These are phyloP conservation scores for Aspergillus texensis DNA, from an alignment of 2,329 filamentous ascomycete genomes.

Conservation along the genomic window DNA sequence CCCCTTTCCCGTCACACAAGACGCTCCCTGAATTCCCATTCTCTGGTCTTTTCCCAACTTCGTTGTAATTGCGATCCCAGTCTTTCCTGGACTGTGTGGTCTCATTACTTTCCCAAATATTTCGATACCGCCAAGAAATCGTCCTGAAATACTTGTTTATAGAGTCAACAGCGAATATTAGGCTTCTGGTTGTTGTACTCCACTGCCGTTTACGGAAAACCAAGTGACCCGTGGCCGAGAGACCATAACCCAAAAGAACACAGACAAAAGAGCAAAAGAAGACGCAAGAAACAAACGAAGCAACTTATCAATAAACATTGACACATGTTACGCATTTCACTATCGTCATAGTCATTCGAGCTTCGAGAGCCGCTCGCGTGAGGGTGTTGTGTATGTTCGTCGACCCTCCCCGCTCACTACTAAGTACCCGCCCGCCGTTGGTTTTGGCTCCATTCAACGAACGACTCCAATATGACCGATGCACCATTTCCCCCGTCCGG, in stretches of 20 bases:
- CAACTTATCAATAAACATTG: background rate
- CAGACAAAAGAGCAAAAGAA: background rate
- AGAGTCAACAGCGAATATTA: background rate
- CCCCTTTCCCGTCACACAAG: slow-evolving; percentile 8
- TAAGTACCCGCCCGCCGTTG: slow-evolving; percentile 11
- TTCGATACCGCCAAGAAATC: background rate
- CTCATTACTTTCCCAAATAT: background rate
- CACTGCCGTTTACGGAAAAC: slow-evolving; percentile 21
- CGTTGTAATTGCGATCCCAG: background rate
- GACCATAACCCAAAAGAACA: background rate
- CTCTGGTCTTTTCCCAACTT: background rate
- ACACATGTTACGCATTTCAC: background rate
- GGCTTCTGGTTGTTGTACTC: slow-evolving; percentile 3
- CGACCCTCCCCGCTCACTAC: slow-evolving; percentile 1
- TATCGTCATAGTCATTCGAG: background rate
- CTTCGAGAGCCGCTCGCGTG: slow-evolving; percentile 11
- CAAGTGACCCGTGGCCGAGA: background rate
- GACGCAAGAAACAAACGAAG: background rate
- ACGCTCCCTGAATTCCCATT: slow-evolving; percentile 7
- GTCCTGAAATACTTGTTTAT: background rate
- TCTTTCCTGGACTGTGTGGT: background rate
- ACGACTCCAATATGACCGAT: slow-evolving; percentile 47
- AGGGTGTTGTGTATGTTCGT: background rate
- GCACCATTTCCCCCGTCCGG: slow-evolving; percentile 44
- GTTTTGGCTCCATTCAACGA: slow-evolving; percentile 20